A percentile compares a stretch with the other conserved stretches of the same genome.
Conservation (phyloP, 2,329 filamentous ascomycete genomes). For the Cytospora mali region DNA sequence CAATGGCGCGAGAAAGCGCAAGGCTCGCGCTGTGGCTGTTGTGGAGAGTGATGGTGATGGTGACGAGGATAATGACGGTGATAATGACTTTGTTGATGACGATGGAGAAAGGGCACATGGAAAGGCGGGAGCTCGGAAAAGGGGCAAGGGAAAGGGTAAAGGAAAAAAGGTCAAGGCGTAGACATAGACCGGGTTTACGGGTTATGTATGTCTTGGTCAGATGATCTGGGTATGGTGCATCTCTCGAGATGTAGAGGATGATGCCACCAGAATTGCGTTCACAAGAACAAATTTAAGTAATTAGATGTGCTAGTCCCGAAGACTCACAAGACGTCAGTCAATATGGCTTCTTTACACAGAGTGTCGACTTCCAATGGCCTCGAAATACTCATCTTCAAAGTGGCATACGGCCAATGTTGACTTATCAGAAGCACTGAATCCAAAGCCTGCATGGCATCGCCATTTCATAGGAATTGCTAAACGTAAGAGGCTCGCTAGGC, state of each 20-base stretch:
- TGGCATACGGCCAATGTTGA: too few relatives aligned
- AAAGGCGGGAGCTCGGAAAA: slow-evolving; percentile 7
- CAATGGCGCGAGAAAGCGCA: slow-evolving; percentile 32
- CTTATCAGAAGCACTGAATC: too few relatives aligned
- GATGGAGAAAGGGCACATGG: slow-evolving; percentile 13
- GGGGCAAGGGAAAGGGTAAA: slow-evolving; percentile 17
- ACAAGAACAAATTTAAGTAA: too few relatives aligned
- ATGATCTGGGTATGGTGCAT: background rate
- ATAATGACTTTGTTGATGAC: slow-evolving; percentile 19
- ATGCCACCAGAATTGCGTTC: background rate
- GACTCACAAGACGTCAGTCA: background rate
- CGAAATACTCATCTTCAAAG: too few relatives aligned
- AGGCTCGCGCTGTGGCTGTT: slow-evolving; percentile 29
- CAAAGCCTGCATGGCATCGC: too few relatives aligned
- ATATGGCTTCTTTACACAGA: background rate
- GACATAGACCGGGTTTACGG: background rate
- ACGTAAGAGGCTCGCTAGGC: too few relatives aligned
- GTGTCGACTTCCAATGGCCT: background rate
- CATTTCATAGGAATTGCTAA: too few relatives aligned
- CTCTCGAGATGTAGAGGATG: background rate
- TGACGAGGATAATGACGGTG: slow-evolving; percentile 20
- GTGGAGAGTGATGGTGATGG: slow-evolving; percentile 31
- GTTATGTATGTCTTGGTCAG: background rate
- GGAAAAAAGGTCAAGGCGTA: slow-evolving; percentile 21
- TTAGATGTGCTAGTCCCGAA: background rate